Base-by-base conservation (phyloP, 768 basidiomycete genomes). In the Mycena latifolia region DNA sequence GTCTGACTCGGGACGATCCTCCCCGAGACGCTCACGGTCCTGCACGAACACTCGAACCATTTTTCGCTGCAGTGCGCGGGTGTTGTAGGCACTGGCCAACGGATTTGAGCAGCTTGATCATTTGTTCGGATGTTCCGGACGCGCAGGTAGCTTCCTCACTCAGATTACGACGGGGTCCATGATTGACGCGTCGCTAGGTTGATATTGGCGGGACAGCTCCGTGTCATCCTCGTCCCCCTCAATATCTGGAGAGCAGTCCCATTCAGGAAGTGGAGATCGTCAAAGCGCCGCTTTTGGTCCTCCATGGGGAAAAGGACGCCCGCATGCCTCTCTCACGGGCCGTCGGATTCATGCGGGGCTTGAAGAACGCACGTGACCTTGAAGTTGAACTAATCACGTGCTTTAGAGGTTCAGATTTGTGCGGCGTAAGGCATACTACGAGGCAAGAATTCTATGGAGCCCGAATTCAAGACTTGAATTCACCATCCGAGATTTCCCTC, bases 291-390 rank as follows among this genome's bases (percentile, higher is more conserved):
- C n/a, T 69, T 2, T 43, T 66, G 15, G 24, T 69, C 20, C 2
- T 66, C 1, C 69, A 69, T 24, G 69, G 69, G 14, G 61, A 69
- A 24, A 52, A 63, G 24, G 69, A 69, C 53, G 52, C 31, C 17
- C 64, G 64, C 22, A 61, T 69, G 15, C 69, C 69, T 11, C 22
- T 69, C 18, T 51, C 57, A 4, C 69, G 66, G 47, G 65, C 65
- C 1, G 41, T 66, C 3, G 65, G 65, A 22, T 70, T 70, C 41
- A 70, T 70, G 69, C 69, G 69, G 9, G 65, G 65, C n/a, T n/a
- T n/a, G n/a, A n/a, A n/a, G n/a, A n/a, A n/a, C n/a, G n/a, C n/a
- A n/a, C n/a, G n/a, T n/a, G n/a, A n/a, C n/a, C n/a, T n/a, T n/a
- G n/a, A n/a, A n/a, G n/a, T n/a, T n/a, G n/a, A n/a, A n/a, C n/a